These are phyloP conservation scores for Metschnikowia drakensbergensis DNA, from an alignment of 805 yeast genomes.

Conservation along the genomic window DNA sequence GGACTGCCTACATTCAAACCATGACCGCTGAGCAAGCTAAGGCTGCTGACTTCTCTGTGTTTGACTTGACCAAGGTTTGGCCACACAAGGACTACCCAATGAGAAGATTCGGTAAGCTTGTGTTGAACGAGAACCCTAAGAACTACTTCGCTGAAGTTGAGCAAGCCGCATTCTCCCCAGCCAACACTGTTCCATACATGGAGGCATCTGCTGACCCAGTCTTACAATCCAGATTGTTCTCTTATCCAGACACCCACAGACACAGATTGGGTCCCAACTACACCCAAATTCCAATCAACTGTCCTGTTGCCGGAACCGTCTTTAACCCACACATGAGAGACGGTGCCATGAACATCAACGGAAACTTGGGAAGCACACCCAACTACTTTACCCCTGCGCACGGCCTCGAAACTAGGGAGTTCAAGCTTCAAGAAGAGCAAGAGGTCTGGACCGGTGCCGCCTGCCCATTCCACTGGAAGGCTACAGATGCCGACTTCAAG, in stretches of 20 bases:
- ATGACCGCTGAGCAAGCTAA: slow-evolving; percentile 83
- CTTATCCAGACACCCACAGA: slow-evolving; percentile 84
- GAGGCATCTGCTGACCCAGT: slow-evolving; percentile 84
- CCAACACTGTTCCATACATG: slow-evolving; percentile 80
- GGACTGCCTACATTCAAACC: slow-evolving; percentile 82
- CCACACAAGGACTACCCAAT: slow-evolving; percentile 83
- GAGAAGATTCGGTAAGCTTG: slow-evolving; percentile 78
- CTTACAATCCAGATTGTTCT: slow-evolving; percentile 73
- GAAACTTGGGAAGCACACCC: slow-evolving; percentile 73
- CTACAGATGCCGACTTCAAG: slow-evolving; percentile 65
- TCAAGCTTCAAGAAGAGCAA: slow-evolving; percentile 58
- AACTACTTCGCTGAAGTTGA: slow-evolving; percentile 87
- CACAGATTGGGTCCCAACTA: slow-evolving; percentile 77
- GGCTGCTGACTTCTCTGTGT: slow-evolving; percentile 72
- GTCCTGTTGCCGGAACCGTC: slow-evolving; percentile 54
- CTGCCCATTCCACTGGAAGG: slow-evolving; percentile 82
- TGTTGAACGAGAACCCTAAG: slow-evolving; percentile 76
- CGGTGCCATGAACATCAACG: slow-evolving; percentile 62
- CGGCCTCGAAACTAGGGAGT: slow-evolving; percentile 44
- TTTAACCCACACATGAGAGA: slow-evolving; percentile 73
- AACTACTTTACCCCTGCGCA: slow-evolving; percentile 62
- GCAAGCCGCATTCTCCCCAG: slow-evolving; percentile 82
- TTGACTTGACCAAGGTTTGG: slow-evolving; percentile 91
- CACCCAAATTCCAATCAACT: slow-evolving; percentile 83
- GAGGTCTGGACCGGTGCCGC: slow-evolving; percentile 84